Evolutionary conservation across 257 asterid species (phyloP).

Genomic region (Salvia hispanica): DNA sequence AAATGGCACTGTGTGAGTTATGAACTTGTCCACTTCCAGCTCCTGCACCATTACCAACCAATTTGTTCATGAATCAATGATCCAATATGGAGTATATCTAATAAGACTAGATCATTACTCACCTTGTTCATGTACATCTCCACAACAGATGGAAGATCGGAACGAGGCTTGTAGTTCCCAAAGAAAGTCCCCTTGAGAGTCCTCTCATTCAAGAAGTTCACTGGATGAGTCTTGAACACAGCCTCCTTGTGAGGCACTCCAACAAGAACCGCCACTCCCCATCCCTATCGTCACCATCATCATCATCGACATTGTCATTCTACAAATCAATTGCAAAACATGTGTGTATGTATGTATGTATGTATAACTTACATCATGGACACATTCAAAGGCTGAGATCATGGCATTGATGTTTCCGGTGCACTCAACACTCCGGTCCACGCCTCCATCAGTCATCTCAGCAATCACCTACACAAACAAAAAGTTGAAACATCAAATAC

Average conservation of each 20-base stretch:
- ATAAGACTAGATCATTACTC: too few species aligned
- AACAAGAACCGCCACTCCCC: constrained; percentile 86
- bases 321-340: too few species aligned
- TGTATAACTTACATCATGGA: constrained; percentile 58
- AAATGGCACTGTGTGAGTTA: constrained; percentile 55
- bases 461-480: constrained; percentile 47
- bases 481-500: too few species aligned
- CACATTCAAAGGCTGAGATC: constrained; percentile 89
- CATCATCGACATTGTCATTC: too few species aligned
- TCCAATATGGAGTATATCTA: too few species aligned
- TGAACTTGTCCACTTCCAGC: constrained; percentile 70
- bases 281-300: constrained; percentile 37
- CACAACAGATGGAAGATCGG: constrained; percentile 63
- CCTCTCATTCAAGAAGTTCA: constrained; percentile 66
- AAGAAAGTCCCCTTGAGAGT: constrained; percentile 78
- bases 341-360: background rate
- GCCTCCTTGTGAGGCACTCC: constrained; percentile 73
- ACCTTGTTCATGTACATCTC: constrained; percentile 80
- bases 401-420: constrained; percentile 71
- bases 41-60: constrained; percentile 36
- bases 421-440: constrained; percentile 78
- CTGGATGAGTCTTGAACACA: constrained; percentile 61
- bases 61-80: too few species aligned
- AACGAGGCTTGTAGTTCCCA: constrained; percentile 70
- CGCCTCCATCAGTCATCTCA: constrained; percentile 79